These are phyloP conservation scores for Suillus tomentosus DNA, from an alignment of 768 basidiomycete species.

Conservation along the genomic window DNA sequence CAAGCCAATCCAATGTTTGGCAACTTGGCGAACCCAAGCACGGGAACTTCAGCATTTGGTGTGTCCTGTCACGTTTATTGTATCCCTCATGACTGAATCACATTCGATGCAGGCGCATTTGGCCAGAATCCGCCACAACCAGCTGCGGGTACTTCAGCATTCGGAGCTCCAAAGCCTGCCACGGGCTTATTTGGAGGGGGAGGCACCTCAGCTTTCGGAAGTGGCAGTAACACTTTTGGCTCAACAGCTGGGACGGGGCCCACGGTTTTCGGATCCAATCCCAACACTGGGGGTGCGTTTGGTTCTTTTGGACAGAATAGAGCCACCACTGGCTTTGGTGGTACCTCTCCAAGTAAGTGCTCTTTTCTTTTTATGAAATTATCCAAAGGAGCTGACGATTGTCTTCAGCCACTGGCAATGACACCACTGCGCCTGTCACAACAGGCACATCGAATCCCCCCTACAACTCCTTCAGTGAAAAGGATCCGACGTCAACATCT, in stretches of 20 bases:
- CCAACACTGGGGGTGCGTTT: slow-evolving; percentile 38
- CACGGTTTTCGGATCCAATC: slow-evolving; percentile 40
- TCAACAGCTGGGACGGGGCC: slow-evolving; percentile 31
- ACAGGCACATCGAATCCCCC: slow-evolving; percentile 71
- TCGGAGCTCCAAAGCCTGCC: slow-evolving; percentile 69
- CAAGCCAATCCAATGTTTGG: slow-evolving; percentile 85
- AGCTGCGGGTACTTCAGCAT: slow-evolving; percentile 45
- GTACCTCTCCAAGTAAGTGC: slow-evolving; percentile 35
- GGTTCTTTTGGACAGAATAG: slow-evolving; percentile 63
- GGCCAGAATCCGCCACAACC: slow-evolving; percentile 41
- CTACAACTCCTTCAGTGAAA: slow-evolving; percentile 62
- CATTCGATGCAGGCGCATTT: slow-evolving; percentile 38
- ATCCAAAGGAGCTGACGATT: slow-evolving; percentile 17
- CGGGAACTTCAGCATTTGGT: slow-evolving; percentile 41
- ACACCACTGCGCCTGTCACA: slow-evolving; percentile 45
- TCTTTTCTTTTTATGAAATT: slow-evolving; percentile 11
- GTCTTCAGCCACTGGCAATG: slow-evolving; percentile 34
- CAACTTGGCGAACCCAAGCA: slow-evolving; percentile 43
- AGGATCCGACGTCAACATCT: slow-evolving; percentile 53
- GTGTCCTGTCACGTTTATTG: slow-evolving; percentile 18
- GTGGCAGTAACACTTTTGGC: slow-evolving; percentile 44
- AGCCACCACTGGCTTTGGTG: slow-evolving; percentile 45
- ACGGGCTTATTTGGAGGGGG: slow-evolving; percentile 71
- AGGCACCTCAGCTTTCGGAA: slow-evolving; percentile 54
- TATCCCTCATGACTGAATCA: slow-evolving; percentile 12